Evolutionary conservation across 2,329 filamentous ascomycete species (phyloP).

Genomic region (Colletotrichum sp.): DNA sequence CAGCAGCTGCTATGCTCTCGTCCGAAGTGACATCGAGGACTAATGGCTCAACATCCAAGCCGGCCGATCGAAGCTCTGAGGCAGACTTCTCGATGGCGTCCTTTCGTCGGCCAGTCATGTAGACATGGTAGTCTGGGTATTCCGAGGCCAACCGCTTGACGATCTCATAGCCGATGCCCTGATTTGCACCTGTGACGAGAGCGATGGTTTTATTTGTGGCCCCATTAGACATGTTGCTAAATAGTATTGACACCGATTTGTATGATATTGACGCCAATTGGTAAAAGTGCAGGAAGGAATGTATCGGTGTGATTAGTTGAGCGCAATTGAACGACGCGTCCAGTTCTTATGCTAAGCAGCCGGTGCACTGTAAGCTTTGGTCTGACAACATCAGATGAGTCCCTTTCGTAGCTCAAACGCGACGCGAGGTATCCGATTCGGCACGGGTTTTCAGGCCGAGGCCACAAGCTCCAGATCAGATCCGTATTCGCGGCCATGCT

Average conservation of each 20-base stretch:
- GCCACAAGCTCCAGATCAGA: neutral
- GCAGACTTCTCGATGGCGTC: conserved; percentile 11
- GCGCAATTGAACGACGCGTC: neutral
- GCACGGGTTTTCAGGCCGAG: neutral
- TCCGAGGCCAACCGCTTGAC: neutral
- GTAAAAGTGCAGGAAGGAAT: fast-evolving
- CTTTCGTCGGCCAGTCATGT: conserved; percentile 2
- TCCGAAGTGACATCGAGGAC: conserved; percentile 62
- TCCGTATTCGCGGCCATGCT: neutral
- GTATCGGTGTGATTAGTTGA: fast-evolving
- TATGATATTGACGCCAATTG: fast-evolving
- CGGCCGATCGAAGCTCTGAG: neutral
- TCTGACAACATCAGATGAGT: neutral
- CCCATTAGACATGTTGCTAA: neutral
- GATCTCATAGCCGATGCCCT: conserved; percentile 19
- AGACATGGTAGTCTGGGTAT: conserved; percentile 3
- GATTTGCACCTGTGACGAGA: conserved; percentile 17
- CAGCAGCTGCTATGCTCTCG: conserved; percentile 35
- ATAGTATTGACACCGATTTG: fast-evolving
- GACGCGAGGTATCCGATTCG: neutral
- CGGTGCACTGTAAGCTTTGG: neutral
- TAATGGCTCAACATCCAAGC: conserved; percentile 29
- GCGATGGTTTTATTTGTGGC: neutral
- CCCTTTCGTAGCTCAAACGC: neutral
- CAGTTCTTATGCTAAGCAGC: neutral